Conservation (phyloP, 352 stramenopile species). For the Globisporangium parvum region DNA sequence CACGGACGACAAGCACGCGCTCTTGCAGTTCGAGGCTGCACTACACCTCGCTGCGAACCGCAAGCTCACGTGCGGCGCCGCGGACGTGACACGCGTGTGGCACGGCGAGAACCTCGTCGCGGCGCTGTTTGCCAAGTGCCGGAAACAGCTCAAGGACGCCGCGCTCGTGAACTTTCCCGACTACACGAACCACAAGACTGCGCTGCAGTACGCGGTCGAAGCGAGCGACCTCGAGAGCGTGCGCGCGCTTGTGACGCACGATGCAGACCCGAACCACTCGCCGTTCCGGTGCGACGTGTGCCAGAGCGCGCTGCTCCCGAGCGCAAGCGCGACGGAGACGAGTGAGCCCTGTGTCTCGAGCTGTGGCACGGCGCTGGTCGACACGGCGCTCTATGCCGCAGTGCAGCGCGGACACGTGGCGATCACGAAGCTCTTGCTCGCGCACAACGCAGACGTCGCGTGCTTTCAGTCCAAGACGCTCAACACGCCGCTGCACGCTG, state of each 20-base stretch:
- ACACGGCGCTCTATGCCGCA: slow-evolving; percentile 38
- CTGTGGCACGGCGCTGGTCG: slow-evolving; percentile 34
- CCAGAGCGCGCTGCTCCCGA: slow-evolving; percentile 5
- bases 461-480: slow-evolving; percentile 32
- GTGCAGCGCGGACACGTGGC: slow-evolving; percentile 27
- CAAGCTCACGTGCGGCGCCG: slow-evolving; percentile 28
- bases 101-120: slow-evolving; percentile 50
- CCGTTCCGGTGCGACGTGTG: slow-evolving; percentile 38
- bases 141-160: slow-evolving; percentile 27
- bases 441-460: slow-evolving; percentile 31
- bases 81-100: slow-evolving; percentile 29
- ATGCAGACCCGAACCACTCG: slow-evolving; percentile 46
- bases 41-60: slow-evolving; percentile 48
- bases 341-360: slow-evolving; percentile 18
- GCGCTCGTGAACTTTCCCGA: slow-evolving; percentile 40
- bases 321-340: background rate
- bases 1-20: slow-evolving; percentile 15
- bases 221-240: slow-evolving; percentile 35
- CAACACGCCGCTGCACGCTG: slow-evolving; percentile 46
- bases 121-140: slow-evolving; percentile 34
- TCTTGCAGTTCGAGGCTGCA: slow-evolving; percentile 35
- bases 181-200: slow-evolving; percentile 43
- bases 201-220: slow-evolving; percentile 52
- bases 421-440: slow-evolving; percentile 36
- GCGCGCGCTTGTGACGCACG: slow-evolving; percentile 24